Evolutionary conservation across 2,329 filamentous ascomycete species (phyloP).

Genomic region (Claviceps spartinae): DNA sequence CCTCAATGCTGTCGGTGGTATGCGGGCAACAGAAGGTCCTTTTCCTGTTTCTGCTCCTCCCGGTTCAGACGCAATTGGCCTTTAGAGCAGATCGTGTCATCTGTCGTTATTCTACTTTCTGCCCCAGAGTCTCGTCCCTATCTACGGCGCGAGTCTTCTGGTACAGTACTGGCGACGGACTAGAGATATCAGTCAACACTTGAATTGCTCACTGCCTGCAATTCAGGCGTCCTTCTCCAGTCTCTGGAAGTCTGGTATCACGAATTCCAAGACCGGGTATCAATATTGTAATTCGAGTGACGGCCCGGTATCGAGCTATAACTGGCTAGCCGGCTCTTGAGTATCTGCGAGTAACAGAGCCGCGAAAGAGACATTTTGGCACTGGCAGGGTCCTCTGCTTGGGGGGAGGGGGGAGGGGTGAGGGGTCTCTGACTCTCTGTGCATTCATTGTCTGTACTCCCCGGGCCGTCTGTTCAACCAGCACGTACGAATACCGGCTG

Average conservation of each 20-base stretch:
- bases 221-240: neutral
- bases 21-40: neutral
- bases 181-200: neutral
- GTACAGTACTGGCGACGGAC: neutral
- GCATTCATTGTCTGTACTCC: slow-evolving; percentile 1
- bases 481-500: slow-evolving; percentile 6
- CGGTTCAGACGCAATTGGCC: neutral
- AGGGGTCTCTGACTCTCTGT: slow-evolving; percentile 3
- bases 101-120: neutral
- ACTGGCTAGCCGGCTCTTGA: slow-evolving; percentile 1
- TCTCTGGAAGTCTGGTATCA: neutral
- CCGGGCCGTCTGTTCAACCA: slow-evolving; percentile 5
- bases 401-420: slow-evolving; percentile 7
- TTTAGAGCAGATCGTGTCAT: neutral
- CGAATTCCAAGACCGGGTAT: neutral
- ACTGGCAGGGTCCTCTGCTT: slow-evolving; percentile 5
- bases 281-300: neutral
- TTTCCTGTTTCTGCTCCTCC: neutral
- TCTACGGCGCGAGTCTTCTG: neutral
- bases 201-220: neutral
- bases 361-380: slow-evolving; percentile 11
- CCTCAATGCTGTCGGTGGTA: neutral
- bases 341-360: slow-evolving; percentile 11
- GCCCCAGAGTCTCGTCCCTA: neutral
- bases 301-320: slow-evolving; percentile 1